phyloP scores from a whole-genome alignment of 345 rosid genomes.

The Durio zibethinus region DNA sequence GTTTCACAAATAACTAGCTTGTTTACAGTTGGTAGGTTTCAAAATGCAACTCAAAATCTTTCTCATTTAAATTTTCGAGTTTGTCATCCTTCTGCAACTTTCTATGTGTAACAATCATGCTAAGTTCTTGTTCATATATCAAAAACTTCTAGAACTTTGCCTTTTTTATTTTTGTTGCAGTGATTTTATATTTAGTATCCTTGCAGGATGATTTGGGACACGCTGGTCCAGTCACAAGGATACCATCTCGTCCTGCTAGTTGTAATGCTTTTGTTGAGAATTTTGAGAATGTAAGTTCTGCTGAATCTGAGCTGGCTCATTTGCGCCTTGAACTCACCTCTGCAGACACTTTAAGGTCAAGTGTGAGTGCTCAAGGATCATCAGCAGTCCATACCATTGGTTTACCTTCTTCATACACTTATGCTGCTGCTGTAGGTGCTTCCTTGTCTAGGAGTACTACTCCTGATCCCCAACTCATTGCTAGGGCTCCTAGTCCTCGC shows the following conservation, averaged over 20 bases:
- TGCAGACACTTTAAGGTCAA: constrained; percentile 32
- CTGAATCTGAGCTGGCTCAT: constrained; percentile 50
- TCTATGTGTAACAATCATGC: background rate
- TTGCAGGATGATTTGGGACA: constrained; percentile 65
- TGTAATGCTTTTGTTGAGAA: constrained; percentile 71
- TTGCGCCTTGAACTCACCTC: constrained; percentile 41
- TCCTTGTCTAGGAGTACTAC: constrained; percentile 81
- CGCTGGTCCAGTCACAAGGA: constrained; percentile 32
- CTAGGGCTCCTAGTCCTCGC: constrained; percentile 87
- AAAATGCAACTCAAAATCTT: background rate
- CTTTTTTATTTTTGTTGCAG: background rate
- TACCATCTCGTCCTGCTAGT: constrained; percentile 76
- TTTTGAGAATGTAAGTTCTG: constrained; percentile 32
- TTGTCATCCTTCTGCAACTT: background rate
- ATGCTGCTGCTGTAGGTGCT: constrained; percentile 78
- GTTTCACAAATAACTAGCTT: background rate
- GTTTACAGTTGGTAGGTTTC: background rate
- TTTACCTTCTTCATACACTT: constrained; percentile 52
- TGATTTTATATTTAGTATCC: constrained; percentile 8
- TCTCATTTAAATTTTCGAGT: background rate
- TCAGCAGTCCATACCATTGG: constrained; percentile 49
- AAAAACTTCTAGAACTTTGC: background rate
- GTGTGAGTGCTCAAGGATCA: constrained; percentile 44
- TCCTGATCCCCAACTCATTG: constrained; percentile 79
- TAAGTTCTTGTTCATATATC: background rate